Base-by-base conservation (phyloP, 2,329 filamentous ascomycete genomes). In the Penicillium digitatum region DNA sequence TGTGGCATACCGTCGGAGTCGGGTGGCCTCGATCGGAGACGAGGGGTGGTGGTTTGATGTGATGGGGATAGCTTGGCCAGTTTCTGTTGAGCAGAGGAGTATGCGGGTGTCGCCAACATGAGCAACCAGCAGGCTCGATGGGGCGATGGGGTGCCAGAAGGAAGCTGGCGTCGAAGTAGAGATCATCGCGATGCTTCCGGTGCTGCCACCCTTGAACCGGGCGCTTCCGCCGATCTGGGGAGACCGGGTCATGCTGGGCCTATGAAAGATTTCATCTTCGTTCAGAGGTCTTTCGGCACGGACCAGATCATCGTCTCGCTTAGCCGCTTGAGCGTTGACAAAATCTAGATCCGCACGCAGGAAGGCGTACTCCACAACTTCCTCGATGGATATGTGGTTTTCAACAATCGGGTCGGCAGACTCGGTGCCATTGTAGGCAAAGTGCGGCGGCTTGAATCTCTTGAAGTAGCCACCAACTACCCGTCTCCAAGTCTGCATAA, bases 81-180 rank as follows among this genome's bases (percentile, higher is more conserved):
- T 93, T 14, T 82, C 81, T 0, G 93, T 96, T 52, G 91, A 87
- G 76, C 92, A 97, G 31, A 99, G 84, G 3, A 99, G 79, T 57
- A 96, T 87, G 49, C 94, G 85, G 1, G 91, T 96, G 72, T 99
- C 94, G 57, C 94, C 94, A 2, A 96, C 91, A 70, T 99, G 94
- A 0, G 90, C 91, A 7, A 91, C 87, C 16, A 96, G 76, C 34
- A 99, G 76, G 0, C 91, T 95, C 0, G 88, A 90, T 3, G 90
- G 87, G 0, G 90, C 88, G 4, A 86, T 84, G 0, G 94, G 94
- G 66, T 97, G 90, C 94, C 94, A 99, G 74, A 95, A 99, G 0
- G 94, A 94, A 0, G 88, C 88, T 0, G 92, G 87, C 0, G 90
- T 95, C 0, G 93, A 91, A 0, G 94, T 97, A 0, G 91, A 95